Evolutionary conservation across 2,329 filamentous ascomycete genomes (phyloP).

Genomic region (Talaromyces sp.): DNA sequence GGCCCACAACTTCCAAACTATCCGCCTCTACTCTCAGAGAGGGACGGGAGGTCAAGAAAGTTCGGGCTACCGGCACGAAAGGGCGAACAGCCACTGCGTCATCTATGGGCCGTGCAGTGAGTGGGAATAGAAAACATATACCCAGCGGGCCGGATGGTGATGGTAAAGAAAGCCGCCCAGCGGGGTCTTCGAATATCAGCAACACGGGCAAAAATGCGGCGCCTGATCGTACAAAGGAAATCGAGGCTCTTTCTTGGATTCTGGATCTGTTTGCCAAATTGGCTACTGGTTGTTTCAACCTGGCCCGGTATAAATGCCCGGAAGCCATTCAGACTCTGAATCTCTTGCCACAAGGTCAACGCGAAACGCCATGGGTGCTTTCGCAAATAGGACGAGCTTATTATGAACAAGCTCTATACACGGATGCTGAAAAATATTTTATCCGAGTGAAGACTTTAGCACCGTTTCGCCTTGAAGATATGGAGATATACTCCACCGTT

Average conservation of each 20-base stretch:
- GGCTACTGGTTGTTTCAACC: constrained; percentile 70
- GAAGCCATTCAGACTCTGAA: constrained; percentile 72
- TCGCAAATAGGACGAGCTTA: constrained; percentile 85
- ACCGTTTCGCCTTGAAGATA: constrained; percentile 81
- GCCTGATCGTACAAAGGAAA: constrained; percentile 58
- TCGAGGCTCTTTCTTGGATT: constrained; percentile 72
- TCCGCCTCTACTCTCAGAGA: constrained; percentile 59
- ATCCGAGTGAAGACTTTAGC: constrained; percentile 71
- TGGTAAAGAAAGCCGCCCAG: constrained; percentile 52
- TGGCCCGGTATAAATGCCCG: constrained; percentile 73
- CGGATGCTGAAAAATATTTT: constrained; percentile 83
- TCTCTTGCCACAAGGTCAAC: constrained; percentile 66
- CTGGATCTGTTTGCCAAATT: constrained; percentile 79
- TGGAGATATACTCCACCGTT: constrained; percentile 98
- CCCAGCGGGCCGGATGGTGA: constrained; percentile 60
- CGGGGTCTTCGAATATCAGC: constrained; percentile 26
- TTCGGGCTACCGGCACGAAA: constrained; percentile 68
- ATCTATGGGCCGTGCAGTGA: constrained; percentile 79
- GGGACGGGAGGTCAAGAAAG: constrained; percentile 75
- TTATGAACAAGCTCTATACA: constrained; percentile 84
- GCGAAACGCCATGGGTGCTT: constrained; percentile 90
- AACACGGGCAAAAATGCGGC: constrained; percentile 27
- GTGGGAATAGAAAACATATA: constrained; percentile 75
- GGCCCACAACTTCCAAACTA: constrained; percentile 60
- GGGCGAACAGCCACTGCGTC: constrained; percentile 62